Conservation (phyloP, 345 rosid species). For the Corchorus capsularis region DNA sequence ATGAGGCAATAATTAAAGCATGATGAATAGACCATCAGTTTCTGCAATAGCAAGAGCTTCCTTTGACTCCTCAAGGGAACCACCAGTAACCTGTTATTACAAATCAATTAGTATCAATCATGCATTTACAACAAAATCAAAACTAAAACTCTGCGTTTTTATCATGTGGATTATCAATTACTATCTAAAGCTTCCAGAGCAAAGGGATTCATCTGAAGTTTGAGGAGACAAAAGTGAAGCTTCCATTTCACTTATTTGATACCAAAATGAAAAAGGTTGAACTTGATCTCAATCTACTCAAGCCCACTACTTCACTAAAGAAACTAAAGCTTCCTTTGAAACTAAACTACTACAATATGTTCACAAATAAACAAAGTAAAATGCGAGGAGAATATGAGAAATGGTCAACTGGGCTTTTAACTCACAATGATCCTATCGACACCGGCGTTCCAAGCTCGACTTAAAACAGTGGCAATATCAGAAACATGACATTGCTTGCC, state of each 20-base stretch:
- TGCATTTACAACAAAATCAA: not conserved
- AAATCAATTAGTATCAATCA: conserved; percentile 6
- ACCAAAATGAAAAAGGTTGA: not conserved
- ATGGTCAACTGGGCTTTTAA: not conserved
- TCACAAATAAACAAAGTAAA: not conserved
- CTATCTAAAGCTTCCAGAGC: not conserved
- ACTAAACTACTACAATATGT: not conserved
- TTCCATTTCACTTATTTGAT: not conserved
- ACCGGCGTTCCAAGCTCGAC: conserved; percentile 92
- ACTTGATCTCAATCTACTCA: not conserved
- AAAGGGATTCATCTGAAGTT: not conserved
- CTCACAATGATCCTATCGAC: conserved; percentile 89
- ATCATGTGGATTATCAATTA: not conserved
- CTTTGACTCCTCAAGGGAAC: conserved; percentile 85
- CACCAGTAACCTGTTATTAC: conserved; percentile 83
- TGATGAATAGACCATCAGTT: conserved; percentile 64
- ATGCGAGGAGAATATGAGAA: not conserved
- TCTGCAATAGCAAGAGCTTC: conserved; percentile 97
- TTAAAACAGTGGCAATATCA: conserved; percentile 70
- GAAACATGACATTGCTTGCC: conserved; percentile 81
- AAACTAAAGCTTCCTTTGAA: conserved; percentile 2
- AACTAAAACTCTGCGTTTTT: not conserved
- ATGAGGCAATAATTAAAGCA: conserved; percentile 15
- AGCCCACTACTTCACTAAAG: not conserved
- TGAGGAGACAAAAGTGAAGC: not conserved